phyloP scores from a whole-genome alignment of 345 rosid species.

The Arabidopsis arenosa region DNA sequence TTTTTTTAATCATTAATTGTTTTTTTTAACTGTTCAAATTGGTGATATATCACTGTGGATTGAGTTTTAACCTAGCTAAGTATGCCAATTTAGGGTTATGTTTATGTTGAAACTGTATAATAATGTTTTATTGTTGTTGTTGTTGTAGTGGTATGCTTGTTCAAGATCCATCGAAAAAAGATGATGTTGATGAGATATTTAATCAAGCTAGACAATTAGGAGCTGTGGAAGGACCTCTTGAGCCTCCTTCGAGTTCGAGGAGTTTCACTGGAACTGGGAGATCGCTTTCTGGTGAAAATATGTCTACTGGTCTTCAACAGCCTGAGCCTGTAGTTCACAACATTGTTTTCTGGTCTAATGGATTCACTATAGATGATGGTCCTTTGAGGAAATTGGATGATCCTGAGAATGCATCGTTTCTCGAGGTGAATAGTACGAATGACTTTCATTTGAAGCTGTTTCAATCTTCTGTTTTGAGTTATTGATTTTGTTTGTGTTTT shows the following conservation, averaged over 20 bases:
- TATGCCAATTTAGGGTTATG: slow-evolving; percentile 12
- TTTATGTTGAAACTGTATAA: neutral
- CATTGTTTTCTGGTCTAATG: slow-evolving; percentile 93
- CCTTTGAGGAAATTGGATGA: slow-evolving; percentile 91
- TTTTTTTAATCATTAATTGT: slow-evolving; percentile 3
- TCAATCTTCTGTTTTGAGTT: neutral
- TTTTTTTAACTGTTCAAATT: neutral
- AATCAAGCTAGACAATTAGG: slow-evolving; percentile 91
- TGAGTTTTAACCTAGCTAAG: neutral
- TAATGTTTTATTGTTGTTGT: slow-evolving; percentile 5
- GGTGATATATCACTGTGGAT: neutral
- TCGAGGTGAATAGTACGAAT: slow-evolving; percentile 64
- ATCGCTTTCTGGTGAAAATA: slow-evolving; percentile 81
- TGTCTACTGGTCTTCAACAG: slow-evolving; percentile 73
- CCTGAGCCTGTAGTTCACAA: slow-evolving; percentile 84
- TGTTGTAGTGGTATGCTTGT: slow-evolving; percentile 91
- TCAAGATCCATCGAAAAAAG: slow-evolving; percentile 85
- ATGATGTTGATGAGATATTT: slow-evolving; percentile 92
- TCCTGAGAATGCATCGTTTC: slow-evolving; percentile 93
- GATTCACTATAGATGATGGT: slow-evolving; percentile 93
- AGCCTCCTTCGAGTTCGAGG: slow-evolving; percentile 75
- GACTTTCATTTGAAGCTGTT: neutral
- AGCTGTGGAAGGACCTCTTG: slow-evolving; percentile 90
- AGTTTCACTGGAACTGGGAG: slow-evolving; percentile 89
- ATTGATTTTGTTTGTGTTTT: slow-evolving; percentile 7